Evolutionary conservation across 768 basidiomycete species (phyloP), one percentile per base, ranked within the genome.

Genomic region (Terana coerulea): DNA sequence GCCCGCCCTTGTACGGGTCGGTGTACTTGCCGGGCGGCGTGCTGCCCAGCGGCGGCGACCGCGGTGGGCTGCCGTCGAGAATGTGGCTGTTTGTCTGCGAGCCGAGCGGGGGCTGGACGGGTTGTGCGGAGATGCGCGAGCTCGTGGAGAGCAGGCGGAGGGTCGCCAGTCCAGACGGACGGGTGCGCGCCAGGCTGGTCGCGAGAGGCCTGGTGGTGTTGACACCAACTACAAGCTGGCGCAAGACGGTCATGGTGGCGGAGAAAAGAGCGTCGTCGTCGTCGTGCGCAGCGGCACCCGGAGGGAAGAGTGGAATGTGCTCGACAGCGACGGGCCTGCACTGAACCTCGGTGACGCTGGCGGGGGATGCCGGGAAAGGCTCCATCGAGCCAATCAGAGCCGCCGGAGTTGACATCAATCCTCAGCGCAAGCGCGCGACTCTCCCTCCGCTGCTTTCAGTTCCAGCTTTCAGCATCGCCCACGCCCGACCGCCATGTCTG

Each of bases 1-100:
- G 91, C 0, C 93, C 94, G 49, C 73, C 76, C 63, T 79, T 78
- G 75, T 90, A 93, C 36, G 83, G 80, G 61, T 91, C 75, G 4
- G 80, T 62, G 59, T 81, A 75, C 40, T 77, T 78, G 35, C 75
- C 82, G 0, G 77, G 71, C 14, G 25, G 22, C n/a, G 26, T 26
- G 34, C 3, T 26, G 3, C 19, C 14, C 11, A 63, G 47, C 36
- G 56, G 40, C 24, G 71, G 73, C 14, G 72, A 70, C 61, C 24
- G n/a, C 3, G 46, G 34, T 12, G 31, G 35, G 2, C 3, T 10
- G n/a, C 36, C 19, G n/a, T 30, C 26, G 54, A 66, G 51, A 67
- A 62, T 46, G 44, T 61, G 46, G 49, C 49, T 14, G 64, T 56
- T 33, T 64, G 63, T 25, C 63, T 42, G 2, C 37, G 24, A 29